phyloP scores from a whole-genome alignment of 371 early-diverging fungal species.

The Mucor velutinosus region DNA sequence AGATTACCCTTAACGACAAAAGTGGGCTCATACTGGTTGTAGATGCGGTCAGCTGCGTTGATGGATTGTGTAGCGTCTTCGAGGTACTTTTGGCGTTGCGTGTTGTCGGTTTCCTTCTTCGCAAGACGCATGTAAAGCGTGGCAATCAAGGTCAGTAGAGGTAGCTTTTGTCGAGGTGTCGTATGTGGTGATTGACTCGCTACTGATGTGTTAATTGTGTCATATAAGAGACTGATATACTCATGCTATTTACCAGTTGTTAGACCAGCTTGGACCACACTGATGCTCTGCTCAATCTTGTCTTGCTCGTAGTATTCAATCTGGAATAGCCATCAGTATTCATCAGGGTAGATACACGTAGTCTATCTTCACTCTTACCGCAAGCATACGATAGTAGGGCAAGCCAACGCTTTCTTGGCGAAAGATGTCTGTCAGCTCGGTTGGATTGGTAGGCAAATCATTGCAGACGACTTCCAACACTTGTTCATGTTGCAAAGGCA shows the following conservation, averaged over 20 bases:
- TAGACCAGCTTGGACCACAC: conserved; percentile 63
- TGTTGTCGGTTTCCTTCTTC: conserved; percentile 38
- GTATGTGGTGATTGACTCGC: conserved; percentile 53
- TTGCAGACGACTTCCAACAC: conserved; percentile 81
- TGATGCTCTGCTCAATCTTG: conserved; percentile 62
- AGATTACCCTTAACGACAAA: conserved; percentile 71
- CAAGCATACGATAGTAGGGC: conserved; percentile 76
- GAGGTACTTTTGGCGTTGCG: conserved; percentile 58
- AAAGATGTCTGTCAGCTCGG: conserved; percentile 79
- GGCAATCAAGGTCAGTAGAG: conserved; percentile 67
- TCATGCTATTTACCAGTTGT: conserved; percentile 44
- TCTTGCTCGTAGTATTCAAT: conserved; percentile 79
- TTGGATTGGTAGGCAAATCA: conserved; percentile 68
- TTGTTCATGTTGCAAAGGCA: conserved; percentile 77
- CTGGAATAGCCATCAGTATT: conserved; percentile 29
- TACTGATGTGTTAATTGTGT: not conserved
- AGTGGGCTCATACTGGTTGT: conserved; percentile 68
- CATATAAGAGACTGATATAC: not conserved
- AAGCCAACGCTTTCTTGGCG: conserved; percentile 72
- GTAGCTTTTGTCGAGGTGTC: conserved; percentile 63
- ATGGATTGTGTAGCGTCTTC: conserved; percentile 70
- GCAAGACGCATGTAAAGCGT: conserved; percentile 69
- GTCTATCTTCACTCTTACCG: conserved; percentile 50
- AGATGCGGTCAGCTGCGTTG: conserved; percentile 74
- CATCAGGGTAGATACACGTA: not conserved